Conservation (phyloP, 2,329 filamentous ascomycete species). For the Sarocladiaceae sp. region DNA sequence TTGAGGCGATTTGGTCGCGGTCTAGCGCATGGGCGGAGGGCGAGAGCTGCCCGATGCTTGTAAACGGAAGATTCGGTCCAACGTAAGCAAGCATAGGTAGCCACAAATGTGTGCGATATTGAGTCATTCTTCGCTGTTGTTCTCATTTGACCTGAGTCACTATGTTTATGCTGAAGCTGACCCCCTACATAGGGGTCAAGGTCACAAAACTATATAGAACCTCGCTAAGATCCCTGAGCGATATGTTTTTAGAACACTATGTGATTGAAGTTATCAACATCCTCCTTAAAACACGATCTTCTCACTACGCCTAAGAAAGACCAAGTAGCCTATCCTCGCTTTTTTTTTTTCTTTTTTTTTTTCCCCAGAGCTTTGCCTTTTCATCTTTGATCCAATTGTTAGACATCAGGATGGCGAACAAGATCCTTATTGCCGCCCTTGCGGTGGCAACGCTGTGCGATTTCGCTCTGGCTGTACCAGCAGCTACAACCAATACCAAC, state of each 20-base stretch:
- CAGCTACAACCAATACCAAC: not conserved
- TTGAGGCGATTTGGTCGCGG: not conserved
- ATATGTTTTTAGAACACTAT: not conserved
- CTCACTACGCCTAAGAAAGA: not conserved
- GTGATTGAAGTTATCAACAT: not conserved
- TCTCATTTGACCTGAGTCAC: not conserved
- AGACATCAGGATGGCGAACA: not conserved
- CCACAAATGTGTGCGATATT: not conserved
- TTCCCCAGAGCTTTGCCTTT: not conserved
- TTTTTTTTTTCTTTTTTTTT: too few species aligned
- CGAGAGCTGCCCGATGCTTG: not conserved
- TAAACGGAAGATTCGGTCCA: not conserved
- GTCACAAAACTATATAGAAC: not conserved
- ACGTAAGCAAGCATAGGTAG: not conserved
- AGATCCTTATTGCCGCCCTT: not conserved
- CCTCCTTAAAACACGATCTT: not conserved
- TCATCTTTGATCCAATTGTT: not conserved
- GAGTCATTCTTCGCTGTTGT: not conserved
- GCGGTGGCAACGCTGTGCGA: not conserved
- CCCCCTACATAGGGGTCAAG: not conserved
- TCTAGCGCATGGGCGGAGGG: not conserved
- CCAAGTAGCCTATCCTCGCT: not conserved
- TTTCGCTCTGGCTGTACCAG: not conserved
- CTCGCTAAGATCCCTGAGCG: not conserved
- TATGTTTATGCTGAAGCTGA: not conserved